These are phyloP conservation scores for Periconia sp. DNA, from an alignment of 2,329 filamentous ascomycete genomes.

Conservation along the genomic window DNA sequence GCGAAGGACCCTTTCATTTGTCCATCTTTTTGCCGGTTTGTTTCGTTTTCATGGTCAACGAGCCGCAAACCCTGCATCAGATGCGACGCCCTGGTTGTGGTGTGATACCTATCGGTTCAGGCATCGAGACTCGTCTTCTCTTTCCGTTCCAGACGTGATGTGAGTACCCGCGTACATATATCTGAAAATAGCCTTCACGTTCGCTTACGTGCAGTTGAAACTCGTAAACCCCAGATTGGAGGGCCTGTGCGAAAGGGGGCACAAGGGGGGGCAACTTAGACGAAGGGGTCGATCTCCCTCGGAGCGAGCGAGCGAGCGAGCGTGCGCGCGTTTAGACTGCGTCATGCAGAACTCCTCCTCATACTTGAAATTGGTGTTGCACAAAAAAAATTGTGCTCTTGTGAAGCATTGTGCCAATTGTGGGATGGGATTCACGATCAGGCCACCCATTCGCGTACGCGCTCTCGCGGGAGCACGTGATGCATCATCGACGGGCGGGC, in stretches of 20 bases:
- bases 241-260: slow-evolving; percentile 18
- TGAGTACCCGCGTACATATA: slow-evolving; percentile 2
- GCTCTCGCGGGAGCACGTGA: slow-evolving; percentile 20
- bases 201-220: slow-evolving; percentile 25
- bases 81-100: not conserved
- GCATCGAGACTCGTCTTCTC: slow-evolving; percentile 7
- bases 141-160: slow-evolving; percentile 14
- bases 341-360: slow-evolving; percentile 34
- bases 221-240: slow-evolving; percentile 31
- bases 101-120: slow-evolving; percentile 1
- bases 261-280: not conserved
- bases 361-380: slow-evolving; percentile 6
- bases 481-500: not conserved
- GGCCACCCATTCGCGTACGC: not conserved
- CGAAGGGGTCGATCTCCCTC: slow-evolving; percentile 10
- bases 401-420: slow-evolving; percentile 13
- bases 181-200: slow-evolving; percentile 36
- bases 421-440: slow-evolving; percentile 11
- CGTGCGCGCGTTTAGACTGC: slow-evolving; percentile 29
- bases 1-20: not conserved
- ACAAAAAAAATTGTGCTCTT: slow-evolving; percentile 19
- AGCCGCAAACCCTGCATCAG: slow-evolving; percentile 5
- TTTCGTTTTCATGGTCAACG: slow-evolving; percentile 13
- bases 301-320: slow-evolving; percentile 7
- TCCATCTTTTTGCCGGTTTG: slow-evolving; percentile 9